These are phyloP conservation scores for Neobulgaria alba DNA, from an alignment of 2,329 filamentous ascomycete species.

Conservation along the genomic window DNA sequence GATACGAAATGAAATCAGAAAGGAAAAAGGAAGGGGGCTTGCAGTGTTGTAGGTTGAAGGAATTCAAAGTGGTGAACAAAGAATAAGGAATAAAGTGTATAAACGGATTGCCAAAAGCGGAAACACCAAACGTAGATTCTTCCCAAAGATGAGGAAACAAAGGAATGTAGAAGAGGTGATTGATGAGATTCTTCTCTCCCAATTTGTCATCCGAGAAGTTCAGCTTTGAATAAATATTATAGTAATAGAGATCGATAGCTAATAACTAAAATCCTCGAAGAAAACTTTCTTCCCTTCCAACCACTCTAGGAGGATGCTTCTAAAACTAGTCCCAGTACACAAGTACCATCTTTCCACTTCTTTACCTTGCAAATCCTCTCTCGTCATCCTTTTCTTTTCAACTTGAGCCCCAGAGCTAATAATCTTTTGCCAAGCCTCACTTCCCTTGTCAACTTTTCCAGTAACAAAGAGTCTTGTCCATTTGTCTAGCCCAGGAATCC, in stretches of 20 bases:
- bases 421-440: constrained; percentile 23
- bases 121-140: neutral
- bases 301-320: constrained; percentile 40
- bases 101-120: neutral
- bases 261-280: constrained; percentile 42
- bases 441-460: constrained; percentile 29
- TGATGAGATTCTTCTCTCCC: no score
- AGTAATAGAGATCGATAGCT: neutral
- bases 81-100: neutral
- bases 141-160: neutral
- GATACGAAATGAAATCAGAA: neutral
- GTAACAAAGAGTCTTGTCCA: constrained; percentile 59
- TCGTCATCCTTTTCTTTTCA: constrained; percentile 37
- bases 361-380: constrained; percentile 36
- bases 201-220: no score
- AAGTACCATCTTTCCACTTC: constrained; percentile 44
- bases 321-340: constrained; percentile 44
- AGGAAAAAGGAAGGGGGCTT: no score
- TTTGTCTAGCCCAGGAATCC: constrained; percentile 40
- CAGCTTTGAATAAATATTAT: neutral
- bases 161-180: neutral
- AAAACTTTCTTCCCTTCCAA: constrained; percentile 36
- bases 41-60: no score
- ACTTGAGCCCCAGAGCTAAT: constrained; percentile 28
- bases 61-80: no score